Evolutionary conservation across 75 land plant species (phyloP), one percentile per base, ranked within the genome.

Genomic region (Isoetes taiwanensis): DNA sequence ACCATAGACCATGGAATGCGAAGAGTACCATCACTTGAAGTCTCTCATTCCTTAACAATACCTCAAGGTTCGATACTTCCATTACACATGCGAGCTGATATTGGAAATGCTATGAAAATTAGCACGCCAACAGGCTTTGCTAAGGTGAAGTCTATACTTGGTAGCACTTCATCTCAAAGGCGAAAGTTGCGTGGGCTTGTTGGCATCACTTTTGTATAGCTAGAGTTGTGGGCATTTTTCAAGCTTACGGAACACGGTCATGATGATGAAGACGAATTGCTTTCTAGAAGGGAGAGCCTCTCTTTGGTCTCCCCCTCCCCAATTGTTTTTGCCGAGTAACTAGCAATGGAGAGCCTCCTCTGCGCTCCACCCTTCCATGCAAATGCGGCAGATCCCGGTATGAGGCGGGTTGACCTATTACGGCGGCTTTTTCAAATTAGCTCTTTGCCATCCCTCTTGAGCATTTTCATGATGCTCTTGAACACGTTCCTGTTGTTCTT

Each of bases 191-290:
- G 10, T 19, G 37, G 24, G 24, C 40, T 8, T 66, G 38, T 95
- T 89, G 6, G 71, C 74, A 30, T 93, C 98, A 65, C 77, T 77
- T 12, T 77, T 93, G 14, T 93, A 84, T 37, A 81, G 69, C 56
- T 93, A 89, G 95, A 93, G 98, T 46, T 93, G 85, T 69, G 90
- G 90, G 2, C 89, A 87, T 67, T 93, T 87, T 53, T 83, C 98
- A 43, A 77, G 80, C 77, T 87, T 43, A 75, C 87, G 54, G 72
- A 73, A 56, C 70, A 68, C 10, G 34, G 70, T 16, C 78, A 81
- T 70, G 89, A 93, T 39, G 79, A 76, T 68, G 74, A 71, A 5
- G 98, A 80, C 48, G 95, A 93, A 48, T 37, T 62, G 28, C 52
- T 73, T 28, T 61, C 76, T 12, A 71, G 78, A 69, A 77, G 83